phyloP scores from a whole-genome alignment of 768 basidiomycete genomes.

The Xerocomellus amylosporus region DNA sequence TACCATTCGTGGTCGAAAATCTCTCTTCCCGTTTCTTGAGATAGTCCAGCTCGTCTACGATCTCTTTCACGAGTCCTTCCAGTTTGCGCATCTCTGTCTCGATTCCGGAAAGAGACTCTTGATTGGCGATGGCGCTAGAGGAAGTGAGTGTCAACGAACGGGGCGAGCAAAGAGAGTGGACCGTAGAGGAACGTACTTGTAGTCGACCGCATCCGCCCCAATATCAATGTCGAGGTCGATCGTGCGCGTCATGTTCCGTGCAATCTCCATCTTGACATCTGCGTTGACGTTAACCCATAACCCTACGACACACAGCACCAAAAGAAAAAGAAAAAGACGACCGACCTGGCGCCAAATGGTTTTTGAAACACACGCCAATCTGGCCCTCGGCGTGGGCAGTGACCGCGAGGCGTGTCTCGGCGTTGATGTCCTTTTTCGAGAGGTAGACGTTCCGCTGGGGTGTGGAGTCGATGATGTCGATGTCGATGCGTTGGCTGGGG shows the following conservation, averaged over 20 bases:
- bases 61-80: slow-evolving; percentile 91
- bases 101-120: slow-evolving; percentile 91
- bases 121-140: slow-evolving; percentile 92
- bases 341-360: slow-evolving; percentile 67
- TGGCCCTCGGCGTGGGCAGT: slow-evolving; percentile 93
- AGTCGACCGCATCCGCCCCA: slow-evolving; percentile 97
- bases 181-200: slow-evolving; percentile 68
- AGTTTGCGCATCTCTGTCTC: slow-evolving; percentile 99
- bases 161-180: not conserved
- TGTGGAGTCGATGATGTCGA: slow-evolving; percentile 91
- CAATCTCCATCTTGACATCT: slow-evolving; percentile 50
- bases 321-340: not conserved
- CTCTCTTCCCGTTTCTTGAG: slow-evolving; percentile 86
- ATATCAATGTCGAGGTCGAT: slow-evolving; percentile 96
- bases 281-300: not conserved
- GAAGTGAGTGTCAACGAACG: not conserved
- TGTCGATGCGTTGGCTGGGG: slow-evolving; percentile 77
- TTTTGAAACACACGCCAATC: slow-evolving; percentile 93
- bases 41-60: slow-evolving; percentile 91
- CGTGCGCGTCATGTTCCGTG: slow-evolving; percentile 54
- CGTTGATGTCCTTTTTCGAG: slow-evolving; percentile 82
- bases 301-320: not conserved
- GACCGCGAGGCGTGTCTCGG: slow-evolving; percentile 89
- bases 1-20: slow-evolving; percentile 88
- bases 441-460: slow-evolving; percentile 85